Base-by-base conservation (phyloP, 345 rosid genomes). In the Carallia brachiata region DNA sequence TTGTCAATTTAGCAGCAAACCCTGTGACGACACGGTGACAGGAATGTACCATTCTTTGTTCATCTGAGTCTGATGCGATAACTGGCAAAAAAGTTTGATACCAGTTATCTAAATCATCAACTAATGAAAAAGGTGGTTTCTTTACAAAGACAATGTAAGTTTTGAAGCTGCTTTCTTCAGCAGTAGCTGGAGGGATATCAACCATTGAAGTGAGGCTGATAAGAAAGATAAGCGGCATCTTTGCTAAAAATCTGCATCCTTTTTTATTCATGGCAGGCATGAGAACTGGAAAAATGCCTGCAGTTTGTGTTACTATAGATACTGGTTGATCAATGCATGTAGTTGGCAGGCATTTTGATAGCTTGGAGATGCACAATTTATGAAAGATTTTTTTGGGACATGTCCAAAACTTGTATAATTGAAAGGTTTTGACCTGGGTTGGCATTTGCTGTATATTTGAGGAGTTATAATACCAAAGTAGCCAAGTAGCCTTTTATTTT, bases 1-100 rank as follows among this genome's bases (percentile, higher is more conserved):
- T 63, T 0, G 71, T 78, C 60, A 78, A 57, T 63, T 52, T 78
- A 23, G 74, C 85, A 0, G 85, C 81, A 17, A 79, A 82, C 18
- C 83, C 85, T 0, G 73, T 63, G 15, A 59, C 34, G 16, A 69
- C 77, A 40, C 73, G 66, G 63, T 44, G 68, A 58, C 74, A 82
- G 18, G 81, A 70, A 50, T 67, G 36, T 18, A 79, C 62, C 15
- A 82, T 13, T 0, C 77, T 67, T 17, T 73, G 23, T n/a, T 66
- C 70, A 6, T 61, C 61, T 7, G 65, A 62, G 70, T 62, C 67
- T 1, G 39, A 44, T 28, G 72, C 50, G 10, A 62, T 61, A 17
- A 12, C 61, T 1, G 83, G 78, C 61, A 82, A 34, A 58, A 82
- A 82, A 19, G 83, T 76, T 30, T 16, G 19, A 62, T 82, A 62